phyloP scores from a whole-genome alignment of 1,284 basidiomycete genomes.

The Apiotrichum akiyoshidainum region DNA sequence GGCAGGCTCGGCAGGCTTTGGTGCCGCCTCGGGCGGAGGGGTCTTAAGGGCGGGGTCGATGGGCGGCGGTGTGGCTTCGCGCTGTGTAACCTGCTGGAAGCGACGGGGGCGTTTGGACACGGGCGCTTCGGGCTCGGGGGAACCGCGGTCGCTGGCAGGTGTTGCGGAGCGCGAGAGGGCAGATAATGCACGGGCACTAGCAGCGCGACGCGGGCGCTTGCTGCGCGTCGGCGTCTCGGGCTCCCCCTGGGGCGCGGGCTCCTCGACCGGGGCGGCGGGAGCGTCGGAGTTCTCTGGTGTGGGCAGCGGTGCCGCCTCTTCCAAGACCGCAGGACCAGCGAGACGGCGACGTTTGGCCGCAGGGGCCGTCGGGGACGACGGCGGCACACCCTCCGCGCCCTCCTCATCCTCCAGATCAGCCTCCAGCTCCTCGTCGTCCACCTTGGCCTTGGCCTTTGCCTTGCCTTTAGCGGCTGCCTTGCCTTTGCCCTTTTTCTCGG shows the following conservation, averaged over 20 bases:
- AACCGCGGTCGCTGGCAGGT: not conserved
- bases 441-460: conserved; percentile 6
- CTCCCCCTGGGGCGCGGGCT: not conserved
- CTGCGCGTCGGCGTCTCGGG: not conserved
- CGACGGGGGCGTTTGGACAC: not conserved
- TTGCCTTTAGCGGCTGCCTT: conserved; percentile 4
- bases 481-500: conserved; percentile 6
- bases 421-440: conserved; percentile 3
- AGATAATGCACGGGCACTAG: not conserved
- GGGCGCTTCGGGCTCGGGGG: not conserved
- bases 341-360: not conserved
- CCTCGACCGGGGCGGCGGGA: not conserved
- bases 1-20: not conserved
- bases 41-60: not conserved
- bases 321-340: not conserved
- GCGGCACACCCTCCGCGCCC: conserved; percentile 2
- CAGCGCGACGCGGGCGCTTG: conserved; percentile 1
- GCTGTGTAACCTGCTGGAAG: not conserved
- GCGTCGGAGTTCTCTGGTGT: not conserved
- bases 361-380: not conserved
- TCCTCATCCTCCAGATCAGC: conserved; percentile 7
- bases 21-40: not conserved
- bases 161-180: not conserved
- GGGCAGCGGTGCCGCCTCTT: not conserved
- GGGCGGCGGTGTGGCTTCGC: not conserved